Percentiles rank a stretch among this genome's conserved stretches.
phyloP scores from a whole-genome alignment of 1,284 basidiomycete genomes.

The Moniliella sp. region DNA sequence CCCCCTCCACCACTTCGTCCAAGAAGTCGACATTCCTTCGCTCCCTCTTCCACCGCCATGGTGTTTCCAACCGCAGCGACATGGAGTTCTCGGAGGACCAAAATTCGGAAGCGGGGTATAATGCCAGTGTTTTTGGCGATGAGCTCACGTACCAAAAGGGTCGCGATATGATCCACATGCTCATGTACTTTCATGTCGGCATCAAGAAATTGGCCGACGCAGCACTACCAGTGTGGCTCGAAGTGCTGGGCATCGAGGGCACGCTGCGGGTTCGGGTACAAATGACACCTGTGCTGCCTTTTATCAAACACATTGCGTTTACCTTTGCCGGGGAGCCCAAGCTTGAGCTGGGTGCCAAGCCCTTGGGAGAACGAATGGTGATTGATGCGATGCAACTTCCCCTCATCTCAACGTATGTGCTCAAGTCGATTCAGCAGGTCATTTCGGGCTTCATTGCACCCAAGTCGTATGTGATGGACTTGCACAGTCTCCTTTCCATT shows the following conservation, averaged over 20 bases:
- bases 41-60: too few relatives aligned
- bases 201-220: conserved; percentile 25
- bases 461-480: conserved; percentile 18
- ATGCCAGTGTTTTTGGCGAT: too few relatives aligned
- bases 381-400: conserved; percentile 30
- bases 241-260: conserved; percentile 24
- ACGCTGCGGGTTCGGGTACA: conserved; percentile 22
- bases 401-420: conserved; percentile 19
- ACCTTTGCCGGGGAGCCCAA: conserved; percentile 17
- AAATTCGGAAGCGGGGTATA: too few relatives aligned
- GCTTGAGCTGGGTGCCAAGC: conserved; percentile 25
- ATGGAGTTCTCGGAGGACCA: not conserved
- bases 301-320: conserved; percentile 23
- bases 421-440: conserved; percentile 17
- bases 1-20: too few relatives aligned
- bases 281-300: conserved; percentile 18
- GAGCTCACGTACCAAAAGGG: too few relatives aligned
- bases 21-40: too few relatives aligned
- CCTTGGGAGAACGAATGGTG: conserved; percentile 21
- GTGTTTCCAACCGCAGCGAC: too few relatives aligned
- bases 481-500: conserved; percentile 13
- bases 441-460: conserved; percentile 22
- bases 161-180: not conserved
- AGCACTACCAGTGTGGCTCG: conserved; percentile 23
- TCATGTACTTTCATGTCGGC: conserved; percentile 15